These are phyloP conservation scores for Dinochytrium kinnereticum DNA, from an alignment of 371 early-diverging fungal species.

Conservation along the genomic window DNA sequence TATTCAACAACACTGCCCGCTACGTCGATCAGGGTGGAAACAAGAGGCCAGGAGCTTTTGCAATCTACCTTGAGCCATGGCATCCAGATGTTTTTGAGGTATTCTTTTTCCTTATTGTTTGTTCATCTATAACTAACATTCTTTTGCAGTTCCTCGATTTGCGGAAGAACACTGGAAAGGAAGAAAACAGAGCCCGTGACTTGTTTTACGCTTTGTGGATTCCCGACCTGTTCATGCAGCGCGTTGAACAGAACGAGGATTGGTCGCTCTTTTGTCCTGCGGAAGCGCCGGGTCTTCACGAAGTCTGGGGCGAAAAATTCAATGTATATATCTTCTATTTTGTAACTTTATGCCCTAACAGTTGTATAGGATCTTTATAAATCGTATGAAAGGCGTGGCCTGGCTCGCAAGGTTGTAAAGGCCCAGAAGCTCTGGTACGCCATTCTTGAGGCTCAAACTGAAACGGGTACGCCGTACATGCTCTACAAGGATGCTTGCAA, in stretches of 20 bases:
- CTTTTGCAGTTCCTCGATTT: slow-evolving; percentile 83
- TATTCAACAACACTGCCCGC: slow-evolving; percentile 97
- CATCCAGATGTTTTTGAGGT: slow-evolving; percentile 98
- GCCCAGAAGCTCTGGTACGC: slow-evolving; percentile 99
- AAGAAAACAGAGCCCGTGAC: slow-evolving; percentile 97
- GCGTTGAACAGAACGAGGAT: slow-evolving; percentile 93
- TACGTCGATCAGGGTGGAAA: slow-evolving; percentile 99
- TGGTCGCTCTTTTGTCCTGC: slow-evolving; percentile 99
- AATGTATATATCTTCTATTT: slow-evolving; percentile 48
- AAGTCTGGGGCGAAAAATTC: slow-evolving; percentile 97
- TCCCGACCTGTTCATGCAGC: slow-evolving; percentile 98
- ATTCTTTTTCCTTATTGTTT: too few relatives aligned
- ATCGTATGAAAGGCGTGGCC: slow-evolving; percentile 87
- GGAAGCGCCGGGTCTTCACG: slow-evolving; percentile 91
- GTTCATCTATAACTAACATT: too few relatives aligned
- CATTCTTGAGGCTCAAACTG: slow-evolving; percentile 97
- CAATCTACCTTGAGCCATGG: slow-evolving; percentile 99
- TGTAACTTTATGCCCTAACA: background rate
- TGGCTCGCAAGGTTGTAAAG: slow-evolving; percentile 84
- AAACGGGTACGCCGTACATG: slow-evolving; percentile 99
- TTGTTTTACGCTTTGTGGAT: slow-evolving; percentile 99
- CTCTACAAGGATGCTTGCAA: slow-evolving; percentile 99
- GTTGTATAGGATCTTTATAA: slow-evolving; percentile 69
- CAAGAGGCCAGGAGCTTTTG: slow-evolving; percentile 99
- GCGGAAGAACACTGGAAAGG: slow-evolving; percentile 99